phyloP scores from a whole-genome alignment of 495 filamentous ascomycete genomes.

The Hypomontagnella submonticulosa region DNA sequence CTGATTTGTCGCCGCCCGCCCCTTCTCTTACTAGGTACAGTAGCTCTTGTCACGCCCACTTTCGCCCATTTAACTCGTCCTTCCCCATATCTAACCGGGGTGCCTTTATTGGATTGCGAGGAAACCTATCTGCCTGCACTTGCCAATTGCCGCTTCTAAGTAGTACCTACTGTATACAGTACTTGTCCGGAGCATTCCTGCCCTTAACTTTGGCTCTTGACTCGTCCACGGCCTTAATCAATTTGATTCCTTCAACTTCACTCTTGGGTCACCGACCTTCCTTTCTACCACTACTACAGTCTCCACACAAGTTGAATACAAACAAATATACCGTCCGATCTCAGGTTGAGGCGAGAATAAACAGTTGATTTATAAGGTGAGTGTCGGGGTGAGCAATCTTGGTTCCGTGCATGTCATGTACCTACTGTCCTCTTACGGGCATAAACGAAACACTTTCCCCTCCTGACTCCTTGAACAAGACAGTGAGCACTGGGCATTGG shows the following conservation, averaged over 20 bases:
- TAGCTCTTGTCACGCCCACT: neutral
- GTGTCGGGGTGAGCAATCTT: neutral
- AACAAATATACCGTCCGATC: too few species aligned
- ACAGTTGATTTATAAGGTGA: too few species aligned
- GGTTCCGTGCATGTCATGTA: neutral
- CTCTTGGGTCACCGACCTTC: too few species aligned
- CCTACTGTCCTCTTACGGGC: slow-evolving; percentile 10
- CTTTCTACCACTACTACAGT: neutral
- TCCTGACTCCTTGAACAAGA: slow-evolving; percentile 16
- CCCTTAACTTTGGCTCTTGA: neutral
- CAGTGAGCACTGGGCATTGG: slow-evolving; percentile 21
- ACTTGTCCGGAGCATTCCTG: neutral
- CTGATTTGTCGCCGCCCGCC: slow-evolving; percentile 26
- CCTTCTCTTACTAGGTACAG: neutral
- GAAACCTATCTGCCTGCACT: slow-evolving; percentile 39
- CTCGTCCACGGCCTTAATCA: slow-evolving; percentile 1
- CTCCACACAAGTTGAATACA: too few species aligned
- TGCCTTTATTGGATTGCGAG: slow-evolving; percentile 37
- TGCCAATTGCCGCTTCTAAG: slow-evolving; percentile 35
- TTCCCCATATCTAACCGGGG: slow-evolving; percentile 20
- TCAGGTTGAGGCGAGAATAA: neutral
- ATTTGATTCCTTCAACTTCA: slow-evolving; percentile 6
- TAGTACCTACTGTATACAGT: slow-evolving; percentile 24
- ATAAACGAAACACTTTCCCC: slow-evolving; percentile 38
- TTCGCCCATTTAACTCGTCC: slow-evolving; percentile 20